Percentiles rank a stretch among this genome's conserved stretches.
Evolutionary conservation across 2,329 filamentous ascomycete species (phyloP).

Genomic region (Aspergillus piperis): DNA sequence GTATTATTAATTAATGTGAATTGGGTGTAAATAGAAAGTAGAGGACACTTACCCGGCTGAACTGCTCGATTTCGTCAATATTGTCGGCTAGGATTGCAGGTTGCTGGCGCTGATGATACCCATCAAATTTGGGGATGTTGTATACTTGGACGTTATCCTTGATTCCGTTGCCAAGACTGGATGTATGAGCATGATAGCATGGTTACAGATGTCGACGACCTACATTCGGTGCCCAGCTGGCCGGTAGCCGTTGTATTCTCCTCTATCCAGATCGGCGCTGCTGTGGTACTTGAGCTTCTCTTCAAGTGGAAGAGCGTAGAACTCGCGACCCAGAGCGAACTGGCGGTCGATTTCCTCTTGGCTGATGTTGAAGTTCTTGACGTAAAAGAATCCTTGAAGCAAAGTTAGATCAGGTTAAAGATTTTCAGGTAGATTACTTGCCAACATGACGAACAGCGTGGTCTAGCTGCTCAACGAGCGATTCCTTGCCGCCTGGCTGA

Average conservation of each 20-base stretch:
- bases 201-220: constrained; percentile 14
- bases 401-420: constrained; percentile 5
- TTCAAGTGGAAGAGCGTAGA: constrained; percentile 58
- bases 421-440: constrained; percentile 14
- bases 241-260: constrained; percentile 60
- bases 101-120: constrained; percentile 48
- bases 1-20: too few species aligned
- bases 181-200: not conserved
- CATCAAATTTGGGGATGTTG: constrained; percentile 62
- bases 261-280: constrained; percentile 49
- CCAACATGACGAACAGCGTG: constrained; percentile 54
- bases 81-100: constrained; percentile 53
- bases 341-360: constrained; percentile 63
- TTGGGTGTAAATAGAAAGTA: too few species aligned
- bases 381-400: constrained; percentile 59
- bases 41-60: constrained; percentile 42
- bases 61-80: constrained; percentile 58
- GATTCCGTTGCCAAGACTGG: constrained; percentile 42
- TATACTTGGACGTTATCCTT: constrained; percentile 61
- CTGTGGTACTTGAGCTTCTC: constrained; percentile 61
- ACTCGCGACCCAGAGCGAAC: constrained; percentile 61
- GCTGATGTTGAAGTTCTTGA: constrained; percentile 62
- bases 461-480: constrained; percentile 56
- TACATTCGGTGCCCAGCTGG: constrained; percentile 47
- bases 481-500: constrained; percentile 56